Percentiles rank a stretch among this genome's conserved stretches.
Conservation (phyloP, 2,329 filamentous ascomycete genomes). For the Sphaerulina vaccinii region DNA sequence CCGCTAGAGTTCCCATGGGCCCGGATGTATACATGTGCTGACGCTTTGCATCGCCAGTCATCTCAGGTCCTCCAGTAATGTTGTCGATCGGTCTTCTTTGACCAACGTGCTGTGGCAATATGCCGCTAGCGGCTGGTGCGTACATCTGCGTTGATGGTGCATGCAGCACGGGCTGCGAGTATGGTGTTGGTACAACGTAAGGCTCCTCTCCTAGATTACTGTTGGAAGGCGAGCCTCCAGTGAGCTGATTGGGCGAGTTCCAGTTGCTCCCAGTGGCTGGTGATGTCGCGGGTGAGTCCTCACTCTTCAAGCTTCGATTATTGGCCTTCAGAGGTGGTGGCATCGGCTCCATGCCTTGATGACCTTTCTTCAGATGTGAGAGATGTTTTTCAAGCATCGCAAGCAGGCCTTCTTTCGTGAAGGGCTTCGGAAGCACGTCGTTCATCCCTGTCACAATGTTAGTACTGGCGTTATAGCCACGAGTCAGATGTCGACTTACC, state of each 20-base stretch:
- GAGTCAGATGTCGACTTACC: conserved; percentile 57
- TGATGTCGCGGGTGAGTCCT: conserved; percentile 62
- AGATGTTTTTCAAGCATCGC: conserved; percentile 84
- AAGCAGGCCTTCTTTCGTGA: conserved; percentile 80
- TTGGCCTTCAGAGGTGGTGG: conserved; percentile 55
- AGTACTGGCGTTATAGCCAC: neutral
- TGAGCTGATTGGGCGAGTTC: conserved; percentile 61
- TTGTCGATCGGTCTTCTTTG: conserved; percentile 62
- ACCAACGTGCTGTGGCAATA: conserved; percentile 37
- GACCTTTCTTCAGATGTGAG: conserved; percentile 69
- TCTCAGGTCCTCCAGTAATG: conserved; percentile 54
- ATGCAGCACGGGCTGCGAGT: conserved; percentile 32
- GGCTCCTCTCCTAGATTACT: conserved; percentile 47
- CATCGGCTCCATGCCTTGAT: conserved; percentile 43
- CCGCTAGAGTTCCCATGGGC: conserved; percentile 46
- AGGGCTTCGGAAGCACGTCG: conserved; percentile 93
- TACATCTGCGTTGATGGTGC: conserved; percentile 34
- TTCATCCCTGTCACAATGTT: conserved; percentile 72
- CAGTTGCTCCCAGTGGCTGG: conserved; percentile 61
- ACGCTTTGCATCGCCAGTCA: conserved; percentile 55
- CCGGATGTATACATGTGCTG: conserved; percentile 55
- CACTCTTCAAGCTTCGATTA: conserved; percentile 60
- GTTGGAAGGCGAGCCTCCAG: conserved; percentile 57
- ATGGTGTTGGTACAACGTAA: conserved; percentile 48
- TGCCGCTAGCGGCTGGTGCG: conserved; percentile 40